Evolutionary conservation across 2,329 filamentous ascomycete species (phyloP).

Genomic region (Trichoderma gracile): DNA sequence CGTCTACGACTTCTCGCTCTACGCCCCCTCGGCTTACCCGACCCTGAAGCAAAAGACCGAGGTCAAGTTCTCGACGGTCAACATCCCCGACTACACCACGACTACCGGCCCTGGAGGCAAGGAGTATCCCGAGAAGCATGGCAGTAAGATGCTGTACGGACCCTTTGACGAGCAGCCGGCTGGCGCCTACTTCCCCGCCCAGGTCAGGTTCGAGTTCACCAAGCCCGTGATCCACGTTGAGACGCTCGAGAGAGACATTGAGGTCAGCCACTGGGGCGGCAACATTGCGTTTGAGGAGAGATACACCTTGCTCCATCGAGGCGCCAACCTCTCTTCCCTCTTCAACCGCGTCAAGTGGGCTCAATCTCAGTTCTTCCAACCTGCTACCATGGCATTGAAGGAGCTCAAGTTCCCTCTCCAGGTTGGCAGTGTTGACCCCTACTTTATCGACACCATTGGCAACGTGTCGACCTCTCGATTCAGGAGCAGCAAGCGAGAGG

Average conservation of each 20-base stretch:
- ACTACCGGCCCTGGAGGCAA: slow-evolving; percentile 63
- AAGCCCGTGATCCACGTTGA: slow-evolving; percentile 83
- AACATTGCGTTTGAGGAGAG: slow-evolving; percentile 94
- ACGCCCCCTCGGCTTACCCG: slow-evolving; percentile 77
- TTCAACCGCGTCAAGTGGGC: slow-evolving; percentile 80
- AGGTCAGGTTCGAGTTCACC: slow-evolving; percentile 91
- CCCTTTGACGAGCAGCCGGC: slow-evolving; percentile 83
- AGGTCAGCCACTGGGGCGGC: slow-evolving; percentile 97
- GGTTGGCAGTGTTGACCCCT: slow-evolving; percentile 78
- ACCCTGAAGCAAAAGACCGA: slow-evolving; percentile 97
- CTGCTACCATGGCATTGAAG: slow-evolving; percentile 75
- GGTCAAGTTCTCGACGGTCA: slow-evolving; percentile 77
- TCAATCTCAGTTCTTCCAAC: slow-evolving; percentile 71
- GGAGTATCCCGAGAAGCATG: slow-evolving; percentile 74
- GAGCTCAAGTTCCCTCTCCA: slow-evolving; percentile 78
- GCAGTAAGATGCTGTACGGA: slow-evolving; percentile 84
- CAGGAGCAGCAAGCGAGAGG: slow-evolving; percentile 72
- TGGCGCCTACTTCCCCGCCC: slow-evolving; percentile 69
- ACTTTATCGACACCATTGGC: slow-evolving; percentile 94
- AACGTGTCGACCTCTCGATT: slow-evolving; percentile 95
- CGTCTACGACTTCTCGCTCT: slow-evolving; percentile 80
- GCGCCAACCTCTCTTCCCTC: slow-evolving; percentile 70
- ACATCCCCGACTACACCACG: slow-evolving; percentile 82
- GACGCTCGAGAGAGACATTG: slow-evolving; percentile 82
- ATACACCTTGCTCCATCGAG: slow-evolving; percentile 84